phyloP scores from a whole-genome alignment of 305 asterid species.

The Rubia peregrina region DNA sequence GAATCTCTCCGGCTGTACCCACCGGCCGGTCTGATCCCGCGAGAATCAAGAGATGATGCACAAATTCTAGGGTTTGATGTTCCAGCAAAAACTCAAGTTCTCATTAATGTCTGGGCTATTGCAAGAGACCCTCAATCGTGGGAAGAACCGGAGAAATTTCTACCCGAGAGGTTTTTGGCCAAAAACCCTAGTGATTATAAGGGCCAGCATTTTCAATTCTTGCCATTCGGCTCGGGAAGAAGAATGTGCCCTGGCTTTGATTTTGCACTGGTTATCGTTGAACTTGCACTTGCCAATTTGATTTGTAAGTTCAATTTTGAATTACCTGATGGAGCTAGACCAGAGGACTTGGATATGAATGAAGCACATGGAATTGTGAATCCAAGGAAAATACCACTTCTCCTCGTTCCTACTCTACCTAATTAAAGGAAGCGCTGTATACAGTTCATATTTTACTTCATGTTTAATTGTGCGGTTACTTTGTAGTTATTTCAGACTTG shows the following conservation, averaged over 20 bases:
- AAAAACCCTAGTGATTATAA: not conserved
- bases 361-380: constrained; percentile 20
- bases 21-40: not conserved
- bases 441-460: too few species aligned
- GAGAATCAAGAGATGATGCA: not conserved
- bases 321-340: constrained; percentile 22
- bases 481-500: too few species aligned
- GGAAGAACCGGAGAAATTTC: not conserved
- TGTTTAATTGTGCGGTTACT: too few species aligned
- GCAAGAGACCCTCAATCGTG: not conserved
- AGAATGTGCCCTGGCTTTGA: constrained; percentile 41
- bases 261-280: constrained; percentile 27
- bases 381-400: not conserved
- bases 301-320: constrained; percentile 24
- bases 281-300: constrained; percentile 34
- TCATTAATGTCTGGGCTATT: not conserved
- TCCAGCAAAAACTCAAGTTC: not conserved
- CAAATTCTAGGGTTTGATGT: not conserved
- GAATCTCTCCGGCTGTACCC: not conserved
- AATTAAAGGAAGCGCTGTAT: too few species aligned
- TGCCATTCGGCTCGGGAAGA: constrained; percentile 38
- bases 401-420: not conserved
- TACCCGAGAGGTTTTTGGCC: not conserved
- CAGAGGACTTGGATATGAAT: constrained; percentile 33
- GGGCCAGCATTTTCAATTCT: not conserved